Evolutionary conservation across 805 yeast species (phyloP), one percentile per base, ranked within the genome.

Genomic region (Vanderwaltozyma polyspora): DNA sequence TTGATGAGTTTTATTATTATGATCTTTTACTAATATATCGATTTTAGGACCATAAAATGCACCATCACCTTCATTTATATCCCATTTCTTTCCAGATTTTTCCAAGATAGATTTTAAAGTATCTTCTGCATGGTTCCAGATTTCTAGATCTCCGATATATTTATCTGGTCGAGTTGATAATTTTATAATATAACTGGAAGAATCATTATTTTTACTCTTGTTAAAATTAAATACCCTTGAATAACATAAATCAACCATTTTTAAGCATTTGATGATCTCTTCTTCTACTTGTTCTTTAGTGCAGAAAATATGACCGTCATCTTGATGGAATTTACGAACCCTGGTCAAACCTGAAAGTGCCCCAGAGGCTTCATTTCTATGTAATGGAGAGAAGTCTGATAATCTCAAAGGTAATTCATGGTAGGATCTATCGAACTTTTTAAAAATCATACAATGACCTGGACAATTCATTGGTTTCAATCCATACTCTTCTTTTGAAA

Each of bases 261-360:
- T 68, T 37, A 91, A 65, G 10, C 91, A 81, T 40, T 78, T 79
- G 34, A 74, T 72, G 45, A 89, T 85, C 67, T 89, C 97, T 35
- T 64, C 60, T 57, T 77, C 93, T 49, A 89, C 85, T 68, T 89
- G 97, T 43, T 80, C 94, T 48, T 73, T 77, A 36, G 85, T 77
- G 70, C 97, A 91, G 80, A 89, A 89, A 48, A 89, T 89, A 62
- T 89, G 98, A 31, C 95, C 96, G 65, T 89, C 98, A 63, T 89
- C 98, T 68, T 89, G 98, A 64, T 89, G 98, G 82, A 89, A 89
- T 64, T 97, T 78, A 67, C 98, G 82, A 31, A 91, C 97, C 67
- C 98, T 81, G 37, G 98, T 91, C 60, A 89, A 76, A 33, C 91
- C 91, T 28, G 95, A 76, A 46, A 89, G 70, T 10, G 97, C 96